A percentile compares a stretch with the other conserved stretches of the same genome.
Evolutionary conservation across 768 basidiomycete genomes (phyloP).

Genomic region (Psilocybe cyanescens): DNA sequence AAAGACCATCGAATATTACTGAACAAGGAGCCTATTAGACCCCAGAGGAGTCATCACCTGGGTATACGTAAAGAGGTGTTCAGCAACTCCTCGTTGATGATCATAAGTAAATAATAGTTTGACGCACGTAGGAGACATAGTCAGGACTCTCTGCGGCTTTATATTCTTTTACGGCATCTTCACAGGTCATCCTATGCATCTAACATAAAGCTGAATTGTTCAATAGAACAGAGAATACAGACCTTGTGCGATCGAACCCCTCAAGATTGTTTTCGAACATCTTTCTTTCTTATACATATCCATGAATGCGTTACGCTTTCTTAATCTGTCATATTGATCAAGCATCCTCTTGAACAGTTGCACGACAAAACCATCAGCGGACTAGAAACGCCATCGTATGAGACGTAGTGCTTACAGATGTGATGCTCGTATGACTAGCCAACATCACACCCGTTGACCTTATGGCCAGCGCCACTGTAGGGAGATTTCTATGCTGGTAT

Average conservation of each 20-base stretch:
- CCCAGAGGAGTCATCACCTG: too few relatives aligned
- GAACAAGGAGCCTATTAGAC: too few relatives aligned
- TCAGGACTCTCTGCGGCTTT: slow-evolving; percentile 92
- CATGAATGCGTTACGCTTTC: slow-evolving; percentile 90
- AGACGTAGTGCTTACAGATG: slow-evolving; percentile 63
- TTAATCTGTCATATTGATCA: slow-evolving; percentile 89
- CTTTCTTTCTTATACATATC: slow-evolving; percentile 89
- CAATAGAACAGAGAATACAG: background rate
- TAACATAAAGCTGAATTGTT: background rate
- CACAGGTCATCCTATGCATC: slow-evolving; percentile 62
- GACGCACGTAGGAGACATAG: slow-evolving; percentile 45
- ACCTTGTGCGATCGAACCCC: slow-evolving; percentile 89
- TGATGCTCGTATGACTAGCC: slow-evolving; percentile 97
- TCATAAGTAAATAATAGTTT: too few relatives aligned
- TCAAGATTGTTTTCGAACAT: slow-evolving; percentile 86
- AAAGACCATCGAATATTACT: too few relatives aligned
- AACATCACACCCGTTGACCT: slow-evolving; percentile 97
- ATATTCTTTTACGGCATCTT: slow-evolving; percentile 91
- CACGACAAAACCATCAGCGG: background rate
- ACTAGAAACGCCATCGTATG: background rate
- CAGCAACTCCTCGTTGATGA: too few relatives aligned
- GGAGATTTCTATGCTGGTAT: slow-evolving; percentile 91
- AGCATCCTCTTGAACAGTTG: slow-evolving; percentile 96
- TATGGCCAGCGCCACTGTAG: slow-evolving; percentile 85
- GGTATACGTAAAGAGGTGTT: too few relatives aligned